These are phyloP conservation scores for Castanea mollissima DNA, from an alignment of 306 rosid genomes.

Conservation along the genomic window DNA sequence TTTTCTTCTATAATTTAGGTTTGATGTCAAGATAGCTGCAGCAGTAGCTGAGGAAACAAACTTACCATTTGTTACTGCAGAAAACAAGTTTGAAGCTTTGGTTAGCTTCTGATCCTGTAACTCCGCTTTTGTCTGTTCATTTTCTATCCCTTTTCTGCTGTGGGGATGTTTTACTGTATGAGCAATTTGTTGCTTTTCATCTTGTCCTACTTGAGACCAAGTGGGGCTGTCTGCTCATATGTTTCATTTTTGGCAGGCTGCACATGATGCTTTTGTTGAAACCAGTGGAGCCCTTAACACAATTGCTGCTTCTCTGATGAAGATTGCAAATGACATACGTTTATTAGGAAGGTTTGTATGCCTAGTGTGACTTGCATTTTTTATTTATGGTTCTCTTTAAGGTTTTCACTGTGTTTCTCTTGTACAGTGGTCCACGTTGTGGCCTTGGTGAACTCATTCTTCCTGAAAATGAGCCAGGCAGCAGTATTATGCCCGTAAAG, in stretches of 20 bases:
- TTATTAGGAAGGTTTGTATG: constrained; percentile 78
- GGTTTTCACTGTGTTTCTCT: constrained; percentile 25
- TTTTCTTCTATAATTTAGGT: constrained; percentile 44
- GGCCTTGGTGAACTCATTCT: constrained; percentile 99
- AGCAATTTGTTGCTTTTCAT: constrained; percentile 11
- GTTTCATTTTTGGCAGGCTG: constrained; percentile 67
- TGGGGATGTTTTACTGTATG: constrained; percentile 2
- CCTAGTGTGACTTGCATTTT: constrained; percentile 1
- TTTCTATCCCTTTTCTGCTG: constrained; percentile 1
- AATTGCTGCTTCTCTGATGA: constrained; percentile 85
- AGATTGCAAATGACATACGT: constrained; percentile 91
- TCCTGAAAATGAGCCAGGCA: constrained; percentile 99
- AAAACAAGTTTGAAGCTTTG: constrained; percentile 99
- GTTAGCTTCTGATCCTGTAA: constrained; percentile 47
- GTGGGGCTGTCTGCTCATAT: constrained; percentile 14
- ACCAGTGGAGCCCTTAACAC: constrained; percentile 92
- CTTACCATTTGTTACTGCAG: constrained; percentile 88
- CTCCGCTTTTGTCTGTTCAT: not conserved
- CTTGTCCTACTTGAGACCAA: constrained; percentile 21
- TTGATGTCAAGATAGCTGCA: constrained; percentile 89
- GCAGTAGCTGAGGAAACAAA: constrained; percentile 93
- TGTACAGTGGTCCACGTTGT: constrained; percentile 91
- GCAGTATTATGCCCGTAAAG: constrained; percentile 99
- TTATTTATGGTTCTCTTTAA: not conserved
- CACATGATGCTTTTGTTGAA: constrained; percentile 97